Evolutionary conservation across 192 early-diverging fungal species (phyloP), one percentile per base, ranked within the genome.

Genomic region (Coemansia sp.): DNA sequence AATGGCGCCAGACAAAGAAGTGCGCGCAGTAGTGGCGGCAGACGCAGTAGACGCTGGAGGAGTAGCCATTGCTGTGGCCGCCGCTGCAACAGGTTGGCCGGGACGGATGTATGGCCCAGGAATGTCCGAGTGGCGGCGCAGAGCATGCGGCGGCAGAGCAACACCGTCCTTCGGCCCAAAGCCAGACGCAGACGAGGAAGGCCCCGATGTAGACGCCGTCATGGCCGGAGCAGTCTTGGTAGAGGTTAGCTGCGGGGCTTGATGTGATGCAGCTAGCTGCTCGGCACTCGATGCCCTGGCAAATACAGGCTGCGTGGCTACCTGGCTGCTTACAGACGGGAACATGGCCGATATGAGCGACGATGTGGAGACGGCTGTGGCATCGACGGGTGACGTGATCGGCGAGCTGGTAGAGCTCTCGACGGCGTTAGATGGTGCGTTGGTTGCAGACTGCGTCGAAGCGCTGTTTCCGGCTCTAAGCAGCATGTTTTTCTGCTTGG

Each of bases 401-500:
- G 54, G 41, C 36, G 55, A 54, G 61, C 21, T 32, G 2, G 47
- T 39, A 19, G 43, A 26, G 41, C 43, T 41, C 47, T 55, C 47
- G 46, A 55, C 21, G 13, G 46, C 21, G 26, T 56, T 40, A n/a
- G 73, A 46, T 26, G 67, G 55, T 26, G 56, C 12, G 43, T 15
- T 49, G 56, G 41, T 21, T 1, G 57, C 4, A 19, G 68, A 37
- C 16, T 15, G 15, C 37, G 56, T 8, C 42, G 47, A 41, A 42
- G 62, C 22, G 42, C 11, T 52, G 39, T 58, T 59, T 13, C 49
- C 47, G 41, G 77, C 78, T 16, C 73, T 57, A 55, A 80, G 52
- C 54, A 72, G 57, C 73, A 80, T 72, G 67, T 82, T 84, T 65
- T 90, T 90, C 65, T 82, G 86, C 74, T 93, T 93, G 52, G 91